Conservation (phyloP, 2,329 filamentous ascomycete genomes). For the Alternaria sp. region DNA sequence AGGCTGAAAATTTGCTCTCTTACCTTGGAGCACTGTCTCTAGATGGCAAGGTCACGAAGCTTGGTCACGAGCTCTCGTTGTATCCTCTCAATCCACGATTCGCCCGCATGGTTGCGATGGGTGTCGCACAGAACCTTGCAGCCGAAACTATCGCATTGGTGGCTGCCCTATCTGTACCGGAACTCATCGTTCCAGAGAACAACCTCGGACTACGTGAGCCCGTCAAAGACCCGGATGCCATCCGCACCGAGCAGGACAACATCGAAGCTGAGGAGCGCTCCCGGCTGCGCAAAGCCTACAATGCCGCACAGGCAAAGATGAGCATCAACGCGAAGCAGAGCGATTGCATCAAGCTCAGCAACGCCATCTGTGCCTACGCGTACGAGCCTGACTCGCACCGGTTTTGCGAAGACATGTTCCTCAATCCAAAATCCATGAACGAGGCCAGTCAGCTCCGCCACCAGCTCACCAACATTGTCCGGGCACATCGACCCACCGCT, state of each 20-base stretch:
- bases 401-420: slow-evolving; percentile 84
- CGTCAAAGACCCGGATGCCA: slow-evolving; percentile 51
- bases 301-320: slow-evolving; percentile 78
- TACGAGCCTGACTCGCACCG: slow-evolving; percentile 58
- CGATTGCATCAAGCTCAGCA: slow-evolving; percentile 89
- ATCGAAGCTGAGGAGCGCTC: slow-evolving; percentile 74
- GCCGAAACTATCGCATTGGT: slow-evolving; percentile 89
- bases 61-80: slow-evolving; percentile 81
- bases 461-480: slow-evolving; percentile 83
- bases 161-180: slow-evolving; percentile 83
- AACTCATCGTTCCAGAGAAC: slow-evolving; percentile 83
- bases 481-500: slow-evolving; percentile 68
- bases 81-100: slow-evolving; percentile 93
- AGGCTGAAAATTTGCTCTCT: slow-evolving; percentile 83
- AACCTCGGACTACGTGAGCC: slow-evolving; percentile 70
- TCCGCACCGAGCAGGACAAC: slow-evolving; percentile 69
- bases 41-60: slow-evolving; percentile 75
- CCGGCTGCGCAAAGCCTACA: slow-evolving; percentile 68
- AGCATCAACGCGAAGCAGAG: slow-evolving; percentile 76
- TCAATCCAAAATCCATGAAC: slow-evolving; percentile 83
- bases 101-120: slow-evolving; percentile 88
- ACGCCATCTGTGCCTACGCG: slow-evolving; percentile 83
- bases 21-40: slow-evolving; percentile 82
- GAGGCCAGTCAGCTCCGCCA: slow-evolving; percentile 83
- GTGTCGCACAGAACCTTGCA: slow-evolving; percentile 80